phyloP scores from a whole-genome alignment of 805 yeast genomes.

The Wickerhamiella azyma region DNA sequence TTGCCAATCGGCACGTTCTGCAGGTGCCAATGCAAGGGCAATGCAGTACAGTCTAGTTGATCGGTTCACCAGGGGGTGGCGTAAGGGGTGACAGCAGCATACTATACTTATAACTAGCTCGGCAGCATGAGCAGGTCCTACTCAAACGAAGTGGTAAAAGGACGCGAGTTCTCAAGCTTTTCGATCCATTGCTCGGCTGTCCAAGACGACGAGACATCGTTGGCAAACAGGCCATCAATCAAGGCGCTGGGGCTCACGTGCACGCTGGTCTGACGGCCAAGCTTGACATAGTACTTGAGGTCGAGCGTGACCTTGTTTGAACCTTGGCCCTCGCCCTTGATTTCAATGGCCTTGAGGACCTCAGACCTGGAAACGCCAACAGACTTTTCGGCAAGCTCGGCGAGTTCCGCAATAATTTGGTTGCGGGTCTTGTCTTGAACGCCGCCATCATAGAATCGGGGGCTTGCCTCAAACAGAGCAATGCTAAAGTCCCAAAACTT shows the following conservation, averaged over 20 bases:
- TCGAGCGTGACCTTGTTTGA: slow-evolving; percentile 41
- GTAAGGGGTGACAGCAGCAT: too few relatives aligned
- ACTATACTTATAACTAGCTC: too few relatives aligned
- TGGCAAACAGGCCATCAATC: slow-evolving; percentile 51
- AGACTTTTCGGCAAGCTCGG: slow-evolving; percentile 32
- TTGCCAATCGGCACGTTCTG: too few relatives aligned
- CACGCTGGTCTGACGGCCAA: slow-evolving; percentile 61
- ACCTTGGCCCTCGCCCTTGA: slow-evolving; percentile 39
- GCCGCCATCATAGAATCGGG: slow-evolving; percentile 47
- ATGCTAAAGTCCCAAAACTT: slow-evolving; percentile 45
- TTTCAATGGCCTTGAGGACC: slow-evolving; percentile 25
- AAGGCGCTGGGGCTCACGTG: slow-evolving; percentile 78
- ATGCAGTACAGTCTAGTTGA: too few relatives aligned
- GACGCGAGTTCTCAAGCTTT: slow-evolving; percentile 13
- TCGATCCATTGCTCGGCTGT: slow-evolving; percentile 33
- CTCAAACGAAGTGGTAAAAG: not conserved
- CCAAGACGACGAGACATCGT: slow-evolving; percentile 49
- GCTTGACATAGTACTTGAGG: slow-evolving; percentile 58
- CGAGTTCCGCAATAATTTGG: slow-evolving; percentile 40
- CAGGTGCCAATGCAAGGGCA: too few relatives aligned
- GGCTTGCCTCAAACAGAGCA: slow-evolving; percentile 42
- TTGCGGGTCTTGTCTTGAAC: slow-evolving; percentile 40
- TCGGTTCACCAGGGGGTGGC: too few relatives aligned
- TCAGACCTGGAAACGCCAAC: slow-evolving; percentile 30
- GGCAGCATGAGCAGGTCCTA: too few relatives aligned